These are phyloP conservation scores for Chalara sp. DNA, from an alignment of 2,329 filamentous ascomycete species.

Conservation along the genomic window DNA sequence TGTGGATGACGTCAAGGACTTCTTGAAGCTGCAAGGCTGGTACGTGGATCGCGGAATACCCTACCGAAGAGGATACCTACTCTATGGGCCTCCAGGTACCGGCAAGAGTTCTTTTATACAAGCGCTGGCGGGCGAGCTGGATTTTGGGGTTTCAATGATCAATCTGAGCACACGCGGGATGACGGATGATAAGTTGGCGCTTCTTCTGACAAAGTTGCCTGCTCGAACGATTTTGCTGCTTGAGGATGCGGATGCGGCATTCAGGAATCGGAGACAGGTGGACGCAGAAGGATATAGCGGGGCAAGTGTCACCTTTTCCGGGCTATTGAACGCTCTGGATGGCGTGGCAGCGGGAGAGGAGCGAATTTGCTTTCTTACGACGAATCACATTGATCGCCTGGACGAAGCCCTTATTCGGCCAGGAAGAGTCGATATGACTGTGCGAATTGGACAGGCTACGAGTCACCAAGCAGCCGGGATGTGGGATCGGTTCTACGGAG, in stretches of 20 bases:
- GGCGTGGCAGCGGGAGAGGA: constrained; percentile 94
- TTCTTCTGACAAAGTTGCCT: constrained; percentile 44
- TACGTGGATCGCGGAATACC: constrained; percentile 73
- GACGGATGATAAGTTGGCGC: constrained; percentile 53
- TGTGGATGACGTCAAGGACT: constrained; percentile 43
- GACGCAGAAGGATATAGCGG: constrained; percentile 23
- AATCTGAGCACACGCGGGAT: constrained; percentile 39
- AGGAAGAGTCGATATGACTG: constrained; percentile 88
- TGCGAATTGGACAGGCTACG: constrained; percentile 82
- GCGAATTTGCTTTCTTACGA: constrained; percentile 89
- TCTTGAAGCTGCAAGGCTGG: constrained; percentile 71
- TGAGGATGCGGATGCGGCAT: constrained; percentile 47
- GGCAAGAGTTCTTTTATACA: constrained; percentile 94
- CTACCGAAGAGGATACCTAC: constrained; percentile 70
- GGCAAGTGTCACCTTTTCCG: constrained; percentile 68
- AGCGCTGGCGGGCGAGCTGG: constrained; percentile 68
- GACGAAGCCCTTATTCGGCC: constrained; percentile 83
- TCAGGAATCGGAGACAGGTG: constrained; percentile 54
- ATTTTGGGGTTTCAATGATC: constrained; percentile 45
- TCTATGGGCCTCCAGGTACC: constrained; percentile 69
- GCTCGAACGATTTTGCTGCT: constrained; percentile 47
- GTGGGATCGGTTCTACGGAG: constrained; percentile 93
- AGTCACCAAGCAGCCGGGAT: constrained; percentile 77
- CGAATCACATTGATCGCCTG: constrained; percentile 85
- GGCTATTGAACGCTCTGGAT: constrained; percentile 77